Evolutionary conservation across 768 basidiomycete species (phyloP), one percentile per base, ranked within the genome.

Genomic region (Suillus discolor): DNA sequence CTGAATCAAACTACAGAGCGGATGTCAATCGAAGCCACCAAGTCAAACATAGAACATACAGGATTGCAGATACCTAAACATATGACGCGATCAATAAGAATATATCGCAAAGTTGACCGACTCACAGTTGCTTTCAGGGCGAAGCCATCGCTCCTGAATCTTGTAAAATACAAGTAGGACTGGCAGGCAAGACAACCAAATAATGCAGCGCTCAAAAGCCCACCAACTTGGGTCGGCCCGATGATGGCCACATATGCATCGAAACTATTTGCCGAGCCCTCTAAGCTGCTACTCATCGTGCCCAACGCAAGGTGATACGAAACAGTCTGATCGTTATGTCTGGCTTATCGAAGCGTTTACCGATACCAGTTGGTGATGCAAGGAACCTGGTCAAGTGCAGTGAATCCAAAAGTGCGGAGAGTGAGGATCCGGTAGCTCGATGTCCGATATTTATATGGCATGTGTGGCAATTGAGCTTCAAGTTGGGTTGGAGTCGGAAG

Each of bases 171-270:
- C 20, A 62, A 38, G 57, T 69, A 67, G 15, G 47, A 31, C 60
- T 71, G 70, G 41, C 59, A 47, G 6, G 61, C 60, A 28, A 65
- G 42, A 34, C 70, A 62, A 20, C 70, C 70, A 38, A 71, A 69
- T 9, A 69, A 62, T 38, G 64, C 42, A 18, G 57, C 44, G 12
- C 62, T 63, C 12, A 67, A 47, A 23, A 69, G 28, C 11, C 62
- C 62, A 31, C 70, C 66, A 23, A 69, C 61, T 45, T 67, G 66
- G 20, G 67, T 55, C 4, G 69, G 67, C 23, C 64, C 70, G 15
- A 67, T 38, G 63, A 64, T 54, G 31, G 53, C 39, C 7, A 57
- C 12, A 0, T n/a, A n/a, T 38, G n/a, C 55, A 23, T 13, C 2
- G 12, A 31, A 34, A 55, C 20, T n/a, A 6, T 34, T 55, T 12